phyloP scores from a whole-genome alignment of 2,329 filamentous ascomycete genomes.

The Talaromyces sp. region DNA sequence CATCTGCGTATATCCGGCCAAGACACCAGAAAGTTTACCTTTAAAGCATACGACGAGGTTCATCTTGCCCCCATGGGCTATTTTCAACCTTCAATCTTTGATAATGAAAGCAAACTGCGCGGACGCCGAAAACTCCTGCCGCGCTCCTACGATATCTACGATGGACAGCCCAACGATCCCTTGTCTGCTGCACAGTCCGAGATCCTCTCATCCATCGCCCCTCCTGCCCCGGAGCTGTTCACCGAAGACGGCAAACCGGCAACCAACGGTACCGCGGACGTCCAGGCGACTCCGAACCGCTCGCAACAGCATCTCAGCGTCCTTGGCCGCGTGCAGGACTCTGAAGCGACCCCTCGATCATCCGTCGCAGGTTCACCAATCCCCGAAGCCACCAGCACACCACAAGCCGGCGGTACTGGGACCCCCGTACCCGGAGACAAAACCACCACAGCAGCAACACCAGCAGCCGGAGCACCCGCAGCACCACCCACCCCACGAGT shows the following conservation, averaged over 20 bases:
- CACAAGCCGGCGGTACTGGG: conserved; percentile 40
- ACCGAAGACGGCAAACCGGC: conserved; percentile 25
- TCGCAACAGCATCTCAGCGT: conserved; percentile 60
- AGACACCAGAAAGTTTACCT: conserved; percentile 85
- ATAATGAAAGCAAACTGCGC: conserved; percentile 70
- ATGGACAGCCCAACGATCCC: conserved; percentile 86
- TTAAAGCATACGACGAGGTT: conserved; percentile 96
- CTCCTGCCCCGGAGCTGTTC: conserved; percentile 23
- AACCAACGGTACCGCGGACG: conserved; percentile 18
- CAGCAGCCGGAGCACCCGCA: background rate
- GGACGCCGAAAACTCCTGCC: conserved; percentile 76
- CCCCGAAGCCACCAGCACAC: conserved; percentile 75
- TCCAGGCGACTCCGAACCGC: conserved; percentile 40
- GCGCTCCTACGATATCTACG: conserved; percentile 89
- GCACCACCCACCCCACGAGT: conserved; percentile 23
- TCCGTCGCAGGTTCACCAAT: conserved; percentile 84
- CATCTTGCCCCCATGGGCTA: conserved; percentile 94
- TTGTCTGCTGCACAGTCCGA: conserved; percentile 75
- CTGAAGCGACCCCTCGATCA: conserved; percentile 71
- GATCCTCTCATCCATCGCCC: conserved; percentile 49
- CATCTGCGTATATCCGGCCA: conserved; percentile 83
- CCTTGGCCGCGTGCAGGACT: conserved; percentile 61
- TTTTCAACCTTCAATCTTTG: conserved; percentile 82
- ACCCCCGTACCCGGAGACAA: conserved; percentile 34
- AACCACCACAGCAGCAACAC: background rate